These are phyloP conservation scores for Blastobotrys serpentis DNA, from an alignment of 1,139 yeast genomes.

Conservation along the genomic window DNA sequence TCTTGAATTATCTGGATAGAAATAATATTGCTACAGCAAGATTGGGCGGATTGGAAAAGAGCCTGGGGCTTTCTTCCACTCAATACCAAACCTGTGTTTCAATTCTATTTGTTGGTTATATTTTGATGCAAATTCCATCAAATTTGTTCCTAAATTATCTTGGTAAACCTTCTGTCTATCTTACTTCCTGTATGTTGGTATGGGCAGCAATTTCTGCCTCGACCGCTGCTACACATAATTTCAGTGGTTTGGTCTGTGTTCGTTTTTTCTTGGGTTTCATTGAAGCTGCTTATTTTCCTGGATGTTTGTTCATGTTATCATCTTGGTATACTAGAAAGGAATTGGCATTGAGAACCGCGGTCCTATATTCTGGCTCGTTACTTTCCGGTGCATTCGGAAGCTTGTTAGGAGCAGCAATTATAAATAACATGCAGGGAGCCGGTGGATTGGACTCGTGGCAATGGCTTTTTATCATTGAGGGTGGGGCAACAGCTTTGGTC, in stretches of 20 bases:
- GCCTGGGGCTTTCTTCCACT: slow-evolving; percentile 48
- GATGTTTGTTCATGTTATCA: slow-evolving; percentile 35
- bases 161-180: slow-evolving; percentile 53
- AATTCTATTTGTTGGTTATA: slow-evolving; percentile 59
- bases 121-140: slow-evolving; percentile 59
- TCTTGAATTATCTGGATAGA: slow-evolving; percentile 59
- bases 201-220: slow-evolving; percentile 63
- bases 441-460: slow-evolving; percentile 41
- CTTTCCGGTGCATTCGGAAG: slow-evolving; percentile 38
- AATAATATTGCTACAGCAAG: slow-evolving; percentile 62
- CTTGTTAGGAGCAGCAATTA: slow-evolving; percentile 40
- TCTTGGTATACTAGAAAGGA: slow-evolving; percentile 35
- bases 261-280: slow-evolving; percentile 35
- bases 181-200: slow-evolving; percentile 46
- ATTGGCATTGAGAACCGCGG: slow-evolving; percentile 51
- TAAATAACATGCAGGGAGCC: slow-evolving; percentile 31
- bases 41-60: slow-evolving; percentile 55
- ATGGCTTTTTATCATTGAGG: slow-evolving; percentile 40
- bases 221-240: slow-evolving; percentile 50
- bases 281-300: slow-evolving; percentile 32
- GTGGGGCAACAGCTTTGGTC: slow-evolving; percentile 37
- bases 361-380: slow-evolving; percentile 48
- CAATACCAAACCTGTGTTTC: slow-evolving; percentile 58
- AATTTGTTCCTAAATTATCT: slow-evolving; percentile 48
- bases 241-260: slow-evolving; percentile 27